Conservation (phyloP, 768 basidiomycete genomes). For the Kwoniella mangroviensis region DNA sequence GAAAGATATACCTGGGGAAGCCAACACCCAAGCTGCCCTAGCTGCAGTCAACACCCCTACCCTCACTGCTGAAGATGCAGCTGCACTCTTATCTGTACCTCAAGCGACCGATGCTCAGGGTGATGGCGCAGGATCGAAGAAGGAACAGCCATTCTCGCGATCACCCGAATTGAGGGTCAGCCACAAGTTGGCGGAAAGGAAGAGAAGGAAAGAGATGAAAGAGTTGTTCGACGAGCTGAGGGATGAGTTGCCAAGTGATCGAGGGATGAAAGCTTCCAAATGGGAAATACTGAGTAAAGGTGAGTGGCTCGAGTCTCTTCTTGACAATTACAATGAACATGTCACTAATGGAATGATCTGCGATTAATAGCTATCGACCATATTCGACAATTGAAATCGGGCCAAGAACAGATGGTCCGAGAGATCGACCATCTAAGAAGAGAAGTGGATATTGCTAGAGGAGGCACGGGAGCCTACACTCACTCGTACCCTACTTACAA, state of each 20-base stretch:
- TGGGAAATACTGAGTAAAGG: slow-evolving; percentile 99
- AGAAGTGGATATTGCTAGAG: slow-evolving; percentile 65
- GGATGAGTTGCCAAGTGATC: slow-evolving; percentile 87
- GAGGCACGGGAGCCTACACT: slow-evolving; percentile 29
- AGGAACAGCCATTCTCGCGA: slow-evolving; percentile 80
- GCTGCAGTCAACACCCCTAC: neutral
- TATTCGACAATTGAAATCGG: slow-evolving; percentile 75
- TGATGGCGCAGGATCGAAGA: slow-evolving; percentile 30
- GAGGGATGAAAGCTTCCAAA: slow-evolving; percentile 95
- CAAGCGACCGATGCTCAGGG: neutral
- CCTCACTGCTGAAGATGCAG: neutral
- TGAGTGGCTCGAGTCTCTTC: slow-evolving; percentile 54
- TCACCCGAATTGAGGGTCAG: slow-evolving; percentile 92
- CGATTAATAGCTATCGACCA: slow-evolving; percentile 75
- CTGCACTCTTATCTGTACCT: slow-evolving; percentile 1
- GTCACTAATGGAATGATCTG: too few relatives aligned
- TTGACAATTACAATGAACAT: too few relatives aligned
- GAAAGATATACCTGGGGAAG: slow-evolving; percentile 10
- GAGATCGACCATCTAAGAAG: slow-evolving; percentile 79
- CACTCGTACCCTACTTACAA: slow-evolving; percentile 24
- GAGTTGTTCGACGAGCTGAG: slow-evolving; percentile 95
- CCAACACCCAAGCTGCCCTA: slow-evolving; percentile 5
- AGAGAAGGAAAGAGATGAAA: slow-evolving; percentile 98
- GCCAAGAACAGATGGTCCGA: slow-evolving; percentile 74
- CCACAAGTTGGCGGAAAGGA: slow-evolving; percentile 96